phyloP scores from a whole-genome alignment of 2,329 filamentous ascomycete genomes.

The Fusarium pseudoanthophilum region DNA sequence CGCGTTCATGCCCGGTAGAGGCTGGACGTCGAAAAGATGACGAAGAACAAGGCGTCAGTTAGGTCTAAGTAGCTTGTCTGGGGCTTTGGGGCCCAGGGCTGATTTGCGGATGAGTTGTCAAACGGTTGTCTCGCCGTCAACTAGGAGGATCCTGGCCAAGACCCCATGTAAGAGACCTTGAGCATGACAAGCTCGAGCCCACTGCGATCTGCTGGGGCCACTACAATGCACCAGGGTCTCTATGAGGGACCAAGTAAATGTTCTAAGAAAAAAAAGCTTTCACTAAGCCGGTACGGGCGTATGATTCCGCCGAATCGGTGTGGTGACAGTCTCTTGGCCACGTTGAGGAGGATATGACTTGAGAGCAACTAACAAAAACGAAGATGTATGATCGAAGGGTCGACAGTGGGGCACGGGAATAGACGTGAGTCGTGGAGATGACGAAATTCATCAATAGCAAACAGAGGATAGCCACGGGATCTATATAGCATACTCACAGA shows the following conservation, averaged over 20 bases:
- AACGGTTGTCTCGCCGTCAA: constrained; percentile 51
- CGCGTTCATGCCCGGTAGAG: constrained; percentile 46
- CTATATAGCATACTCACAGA: constrained; percentile 40
- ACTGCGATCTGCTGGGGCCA: constrained; percentile 51
- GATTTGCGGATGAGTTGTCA: constrained; percentile 51
- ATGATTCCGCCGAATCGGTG: constrained; percentile 41
- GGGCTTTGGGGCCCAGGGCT: constrained; percentile 47
- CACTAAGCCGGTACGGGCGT: constrained; percentile 40
- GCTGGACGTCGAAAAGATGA: constrained; percentile 44
- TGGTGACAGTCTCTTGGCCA: constrained; percentile 40
- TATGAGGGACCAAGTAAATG: constrained; percentile 43
- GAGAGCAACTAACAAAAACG: constrained; percentile 32
- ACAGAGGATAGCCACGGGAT: constrained; percentile 40
- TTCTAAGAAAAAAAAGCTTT: constrained; percentile 26
- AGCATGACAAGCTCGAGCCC: constrained; percentile 56
- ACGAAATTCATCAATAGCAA: constrained; percentile 38
- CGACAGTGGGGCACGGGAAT: constrained; percentile 35
- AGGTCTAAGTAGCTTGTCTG: constrained; percentile 44
- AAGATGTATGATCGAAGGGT: constrained; percentile 24
- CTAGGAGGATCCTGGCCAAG: constrained; percentile 55
- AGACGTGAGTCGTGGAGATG: constrained; percentile 40
- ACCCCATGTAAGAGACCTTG: constrained; percentile 51
- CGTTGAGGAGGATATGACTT: constrained; percentile 36
- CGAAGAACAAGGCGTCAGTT: constrained; percentile 46
- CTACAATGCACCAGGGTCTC: constrained; percentile 56